These are phyloP conservation scores for Lepidium aucheri DNA, from an alignment of 345 rosid genomes.

Conservation along the genomic window DNA sequence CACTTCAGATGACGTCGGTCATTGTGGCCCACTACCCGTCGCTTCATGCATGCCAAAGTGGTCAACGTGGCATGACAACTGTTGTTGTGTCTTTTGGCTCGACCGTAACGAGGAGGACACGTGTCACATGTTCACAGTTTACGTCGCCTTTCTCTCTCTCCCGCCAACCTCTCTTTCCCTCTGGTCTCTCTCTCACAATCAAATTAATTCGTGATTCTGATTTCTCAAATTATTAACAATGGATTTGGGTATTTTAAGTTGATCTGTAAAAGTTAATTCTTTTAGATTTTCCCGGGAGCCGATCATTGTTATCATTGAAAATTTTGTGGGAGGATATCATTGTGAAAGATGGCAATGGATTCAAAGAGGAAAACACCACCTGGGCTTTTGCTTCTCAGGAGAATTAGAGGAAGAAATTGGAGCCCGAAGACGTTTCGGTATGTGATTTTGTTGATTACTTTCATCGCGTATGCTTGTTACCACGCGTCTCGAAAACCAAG, in stretches of 20 bases:
- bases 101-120: slow-evolving; percentile 10
- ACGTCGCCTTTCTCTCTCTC: slow-evolving; percentile 22
- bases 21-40: slow-evolving; percentile 11
- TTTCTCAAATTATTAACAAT: slow-evolving; percentile 2
- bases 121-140: slow-evolving; percentile 17
- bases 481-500: slow-evolving; percentile 91
- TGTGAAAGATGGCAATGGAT: slow-evolving; percentile 30
- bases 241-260: slow-evolving; percentile 7
- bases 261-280: not conserved
- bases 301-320: not conserved
- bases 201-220: slow-evolving; percentile 19
- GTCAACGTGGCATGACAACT: slow-evolving; percentile 39
- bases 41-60: not conserved
- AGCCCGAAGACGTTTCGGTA: slow-evolving; percentile 60
- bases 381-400: slow-evolving; percentile 49
- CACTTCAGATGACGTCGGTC: not conserved
- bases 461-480: slow-evolving; percentile 84
- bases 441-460: slow-evolving; percentile 56
- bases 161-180: slow-evolving; percentile 66
- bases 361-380: slow-evolving; percentile 56
- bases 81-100: slow-evolving; percentile 31
- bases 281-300: not conserved
- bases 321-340: too few relatives aligned
- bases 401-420: slow-evolving; percentile 63
- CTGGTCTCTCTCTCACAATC: slow-evolving; percentile 13